Conservation (phyloP, 2,329 filamentous ascomycete species). For the Diaporthe batatas region DNA sequence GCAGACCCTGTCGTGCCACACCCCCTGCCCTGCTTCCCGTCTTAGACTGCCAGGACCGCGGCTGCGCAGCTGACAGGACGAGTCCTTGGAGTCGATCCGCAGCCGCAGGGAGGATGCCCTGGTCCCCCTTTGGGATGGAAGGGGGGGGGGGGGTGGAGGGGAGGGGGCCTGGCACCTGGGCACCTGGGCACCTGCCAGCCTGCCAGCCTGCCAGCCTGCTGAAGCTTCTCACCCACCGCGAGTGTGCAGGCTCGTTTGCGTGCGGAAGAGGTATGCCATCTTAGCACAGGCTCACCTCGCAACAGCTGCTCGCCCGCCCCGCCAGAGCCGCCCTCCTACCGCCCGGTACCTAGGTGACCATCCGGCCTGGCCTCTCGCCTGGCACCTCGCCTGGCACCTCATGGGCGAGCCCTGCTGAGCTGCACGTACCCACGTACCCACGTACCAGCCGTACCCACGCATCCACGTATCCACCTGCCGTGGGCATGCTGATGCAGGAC, state of each 20-base stretch:
- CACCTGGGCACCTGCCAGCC: too few relatives aligned
- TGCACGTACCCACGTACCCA: too few relatives aligned
- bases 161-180: too few relatives aligned
- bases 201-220: not conserved
- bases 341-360: not conserved
- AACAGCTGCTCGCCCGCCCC: not conserved
- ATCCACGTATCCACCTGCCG: constrained; percentile 23
- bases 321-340: constrained; percentile 13
- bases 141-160: too few relatives aligned
- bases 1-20: constrained; percentile 1
- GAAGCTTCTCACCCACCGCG: constrained; percentile 27
- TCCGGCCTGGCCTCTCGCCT: not conserved
- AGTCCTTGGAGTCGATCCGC: constrained; percentile 24
- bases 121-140: not conserved
- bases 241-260: not conserved
- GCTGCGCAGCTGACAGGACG: constrained; percentile 32
- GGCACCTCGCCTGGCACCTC: constrained; percentile 9
- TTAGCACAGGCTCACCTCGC: not conserved
- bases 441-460: constrained; percentile 5
- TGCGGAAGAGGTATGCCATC: not conserved
- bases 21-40: constrained; percentile 23
- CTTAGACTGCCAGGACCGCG: constrained; percentile 1
- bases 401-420: constrained; percentile 27
- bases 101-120: constrained; percentile 36
- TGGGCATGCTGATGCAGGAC: constrained; percentile 26